Evolutionary conservation across 1,284 basidiomycete species (phyloP), one percentile per base, ranked within the genome.

Genomic region (Cutaneotrichosporon sp.): DNA sequence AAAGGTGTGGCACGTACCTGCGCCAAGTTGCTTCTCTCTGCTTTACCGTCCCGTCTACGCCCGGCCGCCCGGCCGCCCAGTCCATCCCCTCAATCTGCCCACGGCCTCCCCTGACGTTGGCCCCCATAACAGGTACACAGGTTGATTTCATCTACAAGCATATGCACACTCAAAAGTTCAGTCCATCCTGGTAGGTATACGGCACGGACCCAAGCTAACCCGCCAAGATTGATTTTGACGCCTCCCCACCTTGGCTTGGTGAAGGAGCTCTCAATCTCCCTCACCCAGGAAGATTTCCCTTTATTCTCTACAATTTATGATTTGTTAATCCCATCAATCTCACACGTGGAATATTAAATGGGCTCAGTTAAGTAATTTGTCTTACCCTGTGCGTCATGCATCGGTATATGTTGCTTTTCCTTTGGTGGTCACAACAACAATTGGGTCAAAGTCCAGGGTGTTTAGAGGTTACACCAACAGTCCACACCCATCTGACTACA

Each of bases 341-440:
- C 34, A 9, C 49, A 26, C 22, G 49, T 50, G 22, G 9, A 14
- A 11, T 49, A 2, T 10, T n/a, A n/a, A n/a, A 4, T 5, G 22
- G 47, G 47, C 18, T 49, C n/a, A 5, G n/a, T 22, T 49, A 49
- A 49, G n/a, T 13, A 26, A 26, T 26, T 13, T 36, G 42, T 16
- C 21, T 2, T 49, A n/a, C 22, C 16, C 22, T 18, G 22, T 30
- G 49, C 49, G 49, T 50, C 49, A 50, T 50, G 22, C 10, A 9
- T 13, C 26, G 2, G 26, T 26, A 3, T 26, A 26, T 26, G 26
- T 50, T 50, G 49, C 49, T 30, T 50, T 50, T 50, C 22, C 26
- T 50, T 50, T 46, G 42, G 42, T 46, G 52, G 49, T 47, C n/a
- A 34, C 53, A 56, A 46, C 60, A 36, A 49, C 60, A 61, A 26